Evolutionary conservation across 352 stramenopile genomes (phyloP).

Genomic region (Phytophthora brassicae): DNA sequence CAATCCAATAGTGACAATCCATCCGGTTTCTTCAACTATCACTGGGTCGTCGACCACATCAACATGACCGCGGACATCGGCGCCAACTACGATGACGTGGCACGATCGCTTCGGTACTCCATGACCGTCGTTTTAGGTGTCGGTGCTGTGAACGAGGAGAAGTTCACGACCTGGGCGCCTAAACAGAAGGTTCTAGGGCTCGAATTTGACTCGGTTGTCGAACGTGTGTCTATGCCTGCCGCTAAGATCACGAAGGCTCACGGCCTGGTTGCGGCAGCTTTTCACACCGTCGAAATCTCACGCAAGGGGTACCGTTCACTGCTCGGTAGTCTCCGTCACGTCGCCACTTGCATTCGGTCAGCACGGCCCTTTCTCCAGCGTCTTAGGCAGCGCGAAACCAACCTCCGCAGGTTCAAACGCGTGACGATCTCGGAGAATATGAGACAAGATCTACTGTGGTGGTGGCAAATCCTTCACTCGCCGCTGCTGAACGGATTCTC

Average conservation of each 20-base stretch:
- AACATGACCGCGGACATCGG: neutral
- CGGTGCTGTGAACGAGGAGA: conserved; percentile 22
- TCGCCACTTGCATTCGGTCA: conserved; percentile 20
- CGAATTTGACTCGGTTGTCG: conserved; percentile 5
- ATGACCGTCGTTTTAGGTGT: conserved; percentile 2
- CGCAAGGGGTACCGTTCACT: conserved; percentile 10
- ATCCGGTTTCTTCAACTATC: conserved; percentile 16
- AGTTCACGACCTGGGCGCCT: conserved; percentile 10
- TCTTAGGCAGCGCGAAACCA: neutral
- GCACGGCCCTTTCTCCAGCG: conserved; percentile 18
- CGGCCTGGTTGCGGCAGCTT: neutral
- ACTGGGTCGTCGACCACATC: conserved; percentile 27
- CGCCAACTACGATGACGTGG: neutral
- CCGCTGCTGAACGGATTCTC: neutral
- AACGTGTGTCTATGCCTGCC: neutral
- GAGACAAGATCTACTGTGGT: neutral
- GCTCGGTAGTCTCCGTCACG: conserved; percentile 15
- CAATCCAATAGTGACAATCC: neutral
- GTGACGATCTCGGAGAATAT: neutral
- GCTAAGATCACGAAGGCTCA: neutral
- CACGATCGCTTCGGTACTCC: conserved; percentile 4
- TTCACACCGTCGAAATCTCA: neutral
- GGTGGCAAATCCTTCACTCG: neutral
- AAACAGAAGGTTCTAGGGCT: conserved; percentile 12
- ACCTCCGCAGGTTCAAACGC: neutral